A percentile compares a stretch with the other conserved stretches of the same genome.
Evolutionary conservation across 441 rosid genomes (phyloP).

Genomic region (Gossypium trilobum): DNA sequence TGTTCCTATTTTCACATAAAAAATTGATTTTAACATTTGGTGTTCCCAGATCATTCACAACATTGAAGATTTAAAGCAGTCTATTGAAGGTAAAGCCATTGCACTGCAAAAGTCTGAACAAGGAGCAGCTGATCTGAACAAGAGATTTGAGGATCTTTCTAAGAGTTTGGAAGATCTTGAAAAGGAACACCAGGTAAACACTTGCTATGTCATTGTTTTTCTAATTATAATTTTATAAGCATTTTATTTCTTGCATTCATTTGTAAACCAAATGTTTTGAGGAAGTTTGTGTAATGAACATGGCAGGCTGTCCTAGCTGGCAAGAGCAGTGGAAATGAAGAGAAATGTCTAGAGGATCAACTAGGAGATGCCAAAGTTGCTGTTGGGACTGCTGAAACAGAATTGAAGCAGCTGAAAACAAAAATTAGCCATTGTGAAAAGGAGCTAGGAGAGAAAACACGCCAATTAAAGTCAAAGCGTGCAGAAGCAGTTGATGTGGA

Average conservation of each 20-base stretch:
- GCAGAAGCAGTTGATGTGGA: constrained; percentile 74
- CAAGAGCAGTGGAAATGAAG: constrained; percentile 86
- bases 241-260: constrained; percentile 10
- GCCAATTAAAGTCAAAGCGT: constrained; percentile 60
- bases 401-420: constrained; percentile 71
- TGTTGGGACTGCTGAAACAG: constrained; percentile 86
- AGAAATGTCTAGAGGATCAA: constrained; percentile 96
- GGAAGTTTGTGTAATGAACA: constrained; percentile 17
- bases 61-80: constrained; percentile 73
- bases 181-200: constrained; percentile 77
- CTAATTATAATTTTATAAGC: not conserved
- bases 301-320: constrained; percentile 89
- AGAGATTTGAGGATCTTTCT: constrained; percentile 57
- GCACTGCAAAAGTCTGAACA: constrained; percentile 74
- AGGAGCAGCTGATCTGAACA: constrained; percentile 69
- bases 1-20: not conserved
- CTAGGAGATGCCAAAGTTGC: constrained; percentile 80
- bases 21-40: constrained; percentile 13
- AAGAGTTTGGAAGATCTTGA: constrained; percentile 64
- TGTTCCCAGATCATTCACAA: constrained; percentile 46
- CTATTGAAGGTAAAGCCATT: constrained; percentile 59
- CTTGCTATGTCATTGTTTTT: not conserved
- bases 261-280: constrained; percentile 14
- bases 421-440: constrained; percentile 74
- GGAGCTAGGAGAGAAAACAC: constrained; percentile 72